Percentiles rank a stretch among this genome's conserved stretches.
Conservation (phyloP, 2,329 filamentous ascomycete genomes). For the Tolypocladium sp. region DNA sequence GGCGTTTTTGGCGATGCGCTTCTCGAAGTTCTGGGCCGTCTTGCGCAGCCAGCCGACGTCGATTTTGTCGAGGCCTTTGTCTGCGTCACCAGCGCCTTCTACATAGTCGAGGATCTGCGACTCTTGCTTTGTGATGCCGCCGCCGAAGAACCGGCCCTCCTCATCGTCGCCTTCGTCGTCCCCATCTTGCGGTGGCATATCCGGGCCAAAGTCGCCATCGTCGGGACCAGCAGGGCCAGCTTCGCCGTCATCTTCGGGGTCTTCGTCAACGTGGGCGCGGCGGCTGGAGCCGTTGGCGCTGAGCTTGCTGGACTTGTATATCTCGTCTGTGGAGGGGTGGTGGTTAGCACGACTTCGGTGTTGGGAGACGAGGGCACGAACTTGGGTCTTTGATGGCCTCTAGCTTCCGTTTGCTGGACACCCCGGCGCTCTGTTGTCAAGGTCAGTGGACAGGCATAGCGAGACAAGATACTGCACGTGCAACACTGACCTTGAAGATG, state of each 20-base stretch:
- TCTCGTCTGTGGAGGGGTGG: conserved; percentile 34
- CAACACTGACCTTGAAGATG: conserved; percentile 49
- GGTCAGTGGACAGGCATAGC: neutral
- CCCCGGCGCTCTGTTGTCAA: conserved; percentile 27
- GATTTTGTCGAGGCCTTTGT: conserved; percentile 58
- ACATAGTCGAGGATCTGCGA: conserved; percentile 82
- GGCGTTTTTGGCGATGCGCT: conserved; percentile 82
- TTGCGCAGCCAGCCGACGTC: conserved; percentile 77
- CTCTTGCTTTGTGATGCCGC: conserved; percentile 75
- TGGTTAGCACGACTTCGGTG: neutral
- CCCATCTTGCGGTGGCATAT: conserved; percentile 35
- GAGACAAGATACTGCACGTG: too few relatives aligned
- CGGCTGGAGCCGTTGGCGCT: conserved; percentile 34
- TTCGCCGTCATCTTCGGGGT: conserved; percentile 32
- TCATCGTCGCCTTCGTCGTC: conserved; percentile 61
- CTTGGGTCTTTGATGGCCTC: conserved; percentile 54
- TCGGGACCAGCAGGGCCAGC: conserved; percentile 43
- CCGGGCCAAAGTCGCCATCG: conserved; percentile 39
- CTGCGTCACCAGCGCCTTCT: conserved; percentile 39
- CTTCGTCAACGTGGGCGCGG: conserved; percentile 34
- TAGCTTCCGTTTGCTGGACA: conserved; percentile 53
- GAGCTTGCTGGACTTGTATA: conserved; percentile 55
- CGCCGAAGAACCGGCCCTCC: conserved; percentile 91
- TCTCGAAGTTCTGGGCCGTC: conserved; percentile 76
- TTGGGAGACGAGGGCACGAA: conserved; percentile 25